Evolutionary conservation across 2,329 filamentous ascomycete species (phyloP), one percentile per base, ranked within the genome.

Genomic region (Aureobasidium sp.): DNA sequence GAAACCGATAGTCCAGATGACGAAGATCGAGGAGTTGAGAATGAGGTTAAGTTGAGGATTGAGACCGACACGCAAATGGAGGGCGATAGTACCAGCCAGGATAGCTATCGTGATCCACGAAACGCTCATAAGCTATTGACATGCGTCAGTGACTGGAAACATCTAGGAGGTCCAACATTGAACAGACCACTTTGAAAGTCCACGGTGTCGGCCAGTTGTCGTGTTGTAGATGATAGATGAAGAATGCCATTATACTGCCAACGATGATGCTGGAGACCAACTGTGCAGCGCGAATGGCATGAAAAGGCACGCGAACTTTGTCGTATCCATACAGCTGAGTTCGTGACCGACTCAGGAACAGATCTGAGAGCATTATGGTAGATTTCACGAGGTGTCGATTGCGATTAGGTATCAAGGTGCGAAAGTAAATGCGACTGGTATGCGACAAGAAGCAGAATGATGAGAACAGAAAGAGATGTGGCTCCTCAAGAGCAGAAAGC

Each of bases 111-210:
- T 82, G 51, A 85, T 75, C 66, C 83, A 68, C 17, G 80, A 77
- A 46, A 81, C 75, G 26, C 78, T 67, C 47, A 82, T 74, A 57
- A 85, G 78, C 83, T 85, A 63, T 48, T 24, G 17, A n/a, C 13
- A 34, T 44, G 56, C 12, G 24, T 62, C 8, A 48, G 27, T 43
- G 15, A 34, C 34, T n/a, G 5, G 6, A 12, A 29, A 10, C 29
- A 41, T 4, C 29, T 50, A 43, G 15, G 36, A 10, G 32, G 56
- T 12, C 13, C 6, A 27, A 17, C 9, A 20, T 9, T 36, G 6
- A 41, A 67, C 78, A 65, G 76, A 85, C 83, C 64, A 85, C 72
- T 20, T 85, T 75, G 68, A 86, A 86, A 2, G 82, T 83, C 79
- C 82, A 85, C 0, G 84, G 84, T 3, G 83, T 73, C 50, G 75